phyloP scores from a whole-genome alignment of 768 basidiomycete species.

The Lepiota venenata region DNA sequence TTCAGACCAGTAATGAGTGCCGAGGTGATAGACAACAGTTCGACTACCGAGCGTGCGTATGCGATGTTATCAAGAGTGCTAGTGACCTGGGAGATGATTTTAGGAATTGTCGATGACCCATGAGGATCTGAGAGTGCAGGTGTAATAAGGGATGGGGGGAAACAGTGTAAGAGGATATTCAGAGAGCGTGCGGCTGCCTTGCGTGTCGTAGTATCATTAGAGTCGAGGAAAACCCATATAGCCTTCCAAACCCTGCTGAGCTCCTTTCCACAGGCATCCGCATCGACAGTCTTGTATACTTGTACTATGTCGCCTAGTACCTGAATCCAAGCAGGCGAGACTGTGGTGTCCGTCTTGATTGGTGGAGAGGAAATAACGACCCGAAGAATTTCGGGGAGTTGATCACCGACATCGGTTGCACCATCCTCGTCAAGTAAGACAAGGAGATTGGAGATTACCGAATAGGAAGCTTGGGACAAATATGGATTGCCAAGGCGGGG shows the following conservation, averaged over 20 bases:
- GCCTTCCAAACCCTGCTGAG: constrained; percentile 69
- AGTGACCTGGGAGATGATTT: constrained; percentile 58
- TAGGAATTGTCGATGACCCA: constrained; percentile 52
- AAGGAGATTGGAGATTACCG: constrained; percentile 82
- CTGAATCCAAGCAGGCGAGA: constrained; percentile 76
- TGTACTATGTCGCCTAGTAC: constrained; percentile 73
- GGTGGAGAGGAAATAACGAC: constrained; percentile 71
- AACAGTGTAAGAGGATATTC: constrained; percentile 61
- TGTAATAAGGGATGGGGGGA: constrained; percentile 60
- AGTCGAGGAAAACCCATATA: constrained; percentile 77
- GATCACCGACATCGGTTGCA: constrained; percentile 44
- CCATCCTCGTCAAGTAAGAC: constrained; percentile 47
- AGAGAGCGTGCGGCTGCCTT: constrained; percentile 65
- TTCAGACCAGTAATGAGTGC: constrained; percentile 65
- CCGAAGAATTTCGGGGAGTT: constrained; percentile 59
- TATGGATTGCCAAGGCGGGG: constrained; percentile 88
- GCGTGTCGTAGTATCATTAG: constrained; percentile 54
- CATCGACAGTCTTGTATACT: constrained; percentile 51
- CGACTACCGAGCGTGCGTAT: constrained; percentile 74
- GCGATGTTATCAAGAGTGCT: constrained; percentile 71
- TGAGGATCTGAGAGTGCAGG: constrained; percentile 46
- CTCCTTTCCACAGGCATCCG: constrained; percentile 48
- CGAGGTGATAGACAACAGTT: constrained; percentile 70
- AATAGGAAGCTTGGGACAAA: constrained; percentile 84
- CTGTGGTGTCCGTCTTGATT: constrained; percentile 58